Evolutionary conservation across 352 stramenopile genomes (phyloP).

Genomic region (Phytophthora fragariae): DNA sequence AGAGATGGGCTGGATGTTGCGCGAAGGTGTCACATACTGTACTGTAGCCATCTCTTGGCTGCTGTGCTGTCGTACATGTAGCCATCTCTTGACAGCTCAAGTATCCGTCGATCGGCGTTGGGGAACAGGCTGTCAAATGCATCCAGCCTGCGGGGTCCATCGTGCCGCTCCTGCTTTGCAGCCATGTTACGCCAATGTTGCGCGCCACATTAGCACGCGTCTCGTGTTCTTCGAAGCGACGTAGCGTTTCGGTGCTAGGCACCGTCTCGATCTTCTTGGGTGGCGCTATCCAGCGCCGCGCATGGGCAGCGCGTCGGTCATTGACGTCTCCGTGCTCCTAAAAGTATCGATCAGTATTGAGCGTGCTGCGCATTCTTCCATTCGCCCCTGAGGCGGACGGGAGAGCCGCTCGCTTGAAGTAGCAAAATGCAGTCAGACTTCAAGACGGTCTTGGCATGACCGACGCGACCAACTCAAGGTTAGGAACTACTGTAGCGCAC

Average conservation of each 20-base stretch:
- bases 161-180: background rate
- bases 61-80: too few relatives aligned
- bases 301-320: too few relatives aligned
- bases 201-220: background rate
- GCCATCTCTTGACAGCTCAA: too few relatives aligned
- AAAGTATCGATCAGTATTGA: background rate
- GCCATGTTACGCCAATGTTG: background rate
- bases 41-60: constrained; percentile 7
- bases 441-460: too few relatives aligned
- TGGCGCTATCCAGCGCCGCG: background rate
- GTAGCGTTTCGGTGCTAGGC: constrained; percentile 14
- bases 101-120: background rate
- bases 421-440: too few relatives aligned
- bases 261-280: too few relatives aligned
- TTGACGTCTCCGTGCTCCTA: too few relatives aligned
- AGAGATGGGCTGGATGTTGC: constrained; percentile 26
- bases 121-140: background rate
- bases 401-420: too few relatives aligned
- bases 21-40: constrained; percentile 11
- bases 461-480: too few relatives aligned
- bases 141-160: background rate
- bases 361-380: background rate
- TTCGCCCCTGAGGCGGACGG: background rate
- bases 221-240: background rate
- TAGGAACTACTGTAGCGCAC: too few relatives aligned